A percentile compares a stretch with the other conserved stretches of the same genome.
Conservation (phyloP, 179 eudicot species). For the Silene coronaria region DNA sequence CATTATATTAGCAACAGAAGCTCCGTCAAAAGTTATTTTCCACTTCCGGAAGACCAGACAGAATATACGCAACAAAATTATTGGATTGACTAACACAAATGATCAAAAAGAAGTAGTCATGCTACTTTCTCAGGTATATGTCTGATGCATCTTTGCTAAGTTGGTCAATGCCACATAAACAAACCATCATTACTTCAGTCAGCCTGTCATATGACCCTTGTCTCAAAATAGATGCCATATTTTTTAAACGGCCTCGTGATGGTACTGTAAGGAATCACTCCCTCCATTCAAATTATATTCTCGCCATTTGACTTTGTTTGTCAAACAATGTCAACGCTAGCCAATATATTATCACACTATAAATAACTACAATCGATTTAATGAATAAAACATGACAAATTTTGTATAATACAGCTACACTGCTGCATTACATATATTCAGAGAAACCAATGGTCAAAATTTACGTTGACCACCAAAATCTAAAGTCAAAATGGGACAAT, state of each 20-base stretch:
- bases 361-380: too few relatives aligned
- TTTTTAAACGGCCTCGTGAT: background rate
- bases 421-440: background rate
- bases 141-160: background rate
- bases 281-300: background rate
- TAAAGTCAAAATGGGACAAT: background rate
- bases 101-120: background rate
- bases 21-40: background rate
- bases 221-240: background rate
- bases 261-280: background rate
- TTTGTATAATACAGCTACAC: background rate
- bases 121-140: background rate
- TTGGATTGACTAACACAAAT: background rate
- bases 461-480: background rate
- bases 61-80: background rate
- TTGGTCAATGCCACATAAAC: background rate
- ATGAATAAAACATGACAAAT: background rate
- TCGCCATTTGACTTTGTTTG: background rate
- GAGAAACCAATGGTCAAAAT: background rate
- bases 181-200: background rate
- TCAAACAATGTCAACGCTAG: background rate
- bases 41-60: background rate
- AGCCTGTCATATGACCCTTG: background rate
- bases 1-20: conserved; percentile 12
- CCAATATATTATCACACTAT: background rate